Base-by-base conservation (phyloP, 192 early-diverging fungal species). In the Anaeromyces robustus region DNA sequence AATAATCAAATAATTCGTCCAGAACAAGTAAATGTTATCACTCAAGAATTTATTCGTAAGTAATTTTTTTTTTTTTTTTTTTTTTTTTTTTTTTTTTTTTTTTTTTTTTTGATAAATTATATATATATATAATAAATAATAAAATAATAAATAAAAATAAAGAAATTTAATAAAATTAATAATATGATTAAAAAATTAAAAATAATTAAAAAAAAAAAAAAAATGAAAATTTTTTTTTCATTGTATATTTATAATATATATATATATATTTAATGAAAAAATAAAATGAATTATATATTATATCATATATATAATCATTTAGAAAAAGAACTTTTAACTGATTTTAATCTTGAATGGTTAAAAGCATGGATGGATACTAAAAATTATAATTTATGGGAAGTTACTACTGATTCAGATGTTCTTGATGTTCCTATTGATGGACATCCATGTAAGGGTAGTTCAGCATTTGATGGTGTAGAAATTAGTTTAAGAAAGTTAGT, bases 341-440 rank as follows among this genome's bases (percentile, higher is more conserved):
- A 94, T 80, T 94, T 89, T 84, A 90, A 90, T 77, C 81, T 83
- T 30, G 81, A 83, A 13, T 94, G 89, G 86, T 84, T 93, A 30
- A 89, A 87, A 43, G 86, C 87, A 28, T 94, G 94, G 94, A 85
- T 92, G 77, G 81, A 86, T 39, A 92, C 93, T 30, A 88, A 85
- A 30, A 92, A 90, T 79, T 94, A 91, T 81, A 85, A 85, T 78
- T 84, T 92, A 16, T 94, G 93, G 94, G 86, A 90, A 29, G 81
- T 86, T 29, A 88, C 87, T 81, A 87, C 86, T 28, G 87, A 89
- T 59, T 86, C 89, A 80, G 87, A 87, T 80, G 87, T 91, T 77
- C 84, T 89, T 77, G 88, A 91, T 81, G 87, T 87, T 81, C 85
- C 92, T 0, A 90, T 86, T 14, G 89, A 88, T 77, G 89, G 86